A percentile compares a stretch with the other conserved stretches of the same genome.
Evolutionary conservation across 1,139 yeast genomes (phyloP).

Genomic region (Taiozyma sp.): DNA sequence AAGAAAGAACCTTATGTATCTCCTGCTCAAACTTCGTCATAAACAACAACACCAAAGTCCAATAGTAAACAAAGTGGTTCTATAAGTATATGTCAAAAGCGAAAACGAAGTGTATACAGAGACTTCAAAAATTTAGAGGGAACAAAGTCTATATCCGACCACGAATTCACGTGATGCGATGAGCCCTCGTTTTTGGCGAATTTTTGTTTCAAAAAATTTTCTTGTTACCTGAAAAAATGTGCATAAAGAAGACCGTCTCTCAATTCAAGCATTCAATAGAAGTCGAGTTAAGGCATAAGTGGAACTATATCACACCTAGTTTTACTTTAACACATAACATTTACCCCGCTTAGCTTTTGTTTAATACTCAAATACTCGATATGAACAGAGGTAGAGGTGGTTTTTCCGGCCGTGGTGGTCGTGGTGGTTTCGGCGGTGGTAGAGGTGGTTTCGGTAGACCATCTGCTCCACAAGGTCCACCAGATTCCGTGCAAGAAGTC

Average conservation of each 20-base stretch:
- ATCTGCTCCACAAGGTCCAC: conserved; percentile 63
- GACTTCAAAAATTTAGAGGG: background rate
- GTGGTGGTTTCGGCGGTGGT: conserved; percentile 53
- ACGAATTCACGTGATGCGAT: conserved; percentile 2
- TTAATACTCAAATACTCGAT: background rate
- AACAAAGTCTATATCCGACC: background rate
- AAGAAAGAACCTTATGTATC: background rate
- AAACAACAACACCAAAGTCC: background rate
- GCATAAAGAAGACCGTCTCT: background rate
- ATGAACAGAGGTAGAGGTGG: conserved; percentile 51
- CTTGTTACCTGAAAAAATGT: background rate
- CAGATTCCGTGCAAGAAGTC: conserved; percentile 91
- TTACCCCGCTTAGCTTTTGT: background rate
- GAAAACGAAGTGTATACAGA: background rate
- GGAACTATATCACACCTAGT: background rate
- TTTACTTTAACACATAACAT: background rate
- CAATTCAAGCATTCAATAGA: background rate
- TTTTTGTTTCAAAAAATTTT: conserved; percentile 1
- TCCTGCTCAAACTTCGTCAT: background rate
- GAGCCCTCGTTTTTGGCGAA: conserved; percentile 1
- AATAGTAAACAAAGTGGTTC: background rate
- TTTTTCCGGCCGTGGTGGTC: conserved; percentile 53
- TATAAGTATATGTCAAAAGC: background rate
- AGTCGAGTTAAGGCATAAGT: background rate
- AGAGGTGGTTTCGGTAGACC: conserved; percentile 38